Percentiles rank a stretch among this genome's conserved stretches.
These are phyloP conservation scores for Albifimbria verrucaria DNA, from an alignment of 2,329 filamentous ascomycete species.

Conservation along the genomic window DNA sequence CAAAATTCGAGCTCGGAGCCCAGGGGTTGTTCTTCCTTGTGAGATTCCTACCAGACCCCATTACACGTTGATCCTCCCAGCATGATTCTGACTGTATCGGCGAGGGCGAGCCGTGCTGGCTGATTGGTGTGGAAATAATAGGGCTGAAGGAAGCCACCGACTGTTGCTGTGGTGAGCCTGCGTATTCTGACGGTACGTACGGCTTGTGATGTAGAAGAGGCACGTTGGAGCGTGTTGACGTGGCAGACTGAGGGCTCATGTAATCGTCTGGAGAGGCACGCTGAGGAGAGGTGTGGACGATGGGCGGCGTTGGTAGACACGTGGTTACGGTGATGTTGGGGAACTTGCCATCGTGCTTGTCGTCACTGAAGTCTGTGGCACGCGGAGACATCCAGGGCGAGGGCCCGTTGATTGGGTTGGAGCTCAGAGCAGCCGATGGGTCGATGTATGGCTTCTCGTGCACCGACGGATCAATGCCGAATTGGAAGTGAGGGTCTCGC, in stretches of 20 bases:
- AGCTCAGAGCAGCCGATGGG: slow-evolving; percentile 9
- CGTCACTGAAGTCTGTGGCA: slow-evolving; percentile 6
- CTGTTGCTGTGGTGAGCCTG: slow-evolving; percentile 10
- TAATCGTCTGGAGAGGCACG: slow-evolving; percentile 15
- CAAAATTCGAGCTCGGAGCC: slow-evolving; percentile 29
- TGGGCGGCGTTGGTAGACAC: slow-evolving; percentile 14
- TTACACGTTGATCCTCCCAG: slow-evolving; percentile 14
- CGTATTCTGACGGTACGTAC: slow-evolving; percentile 27
- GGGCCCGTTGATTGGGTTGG: slow-evolving; percentile 7
- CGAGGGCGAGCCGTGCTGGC: slow-evolving; percentile 10
- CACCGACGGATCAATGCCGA: slow-evolving; percentile 11
- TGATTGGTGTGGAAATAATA: slow-evolving; percentile 16
- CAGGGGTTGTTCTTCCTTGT: slow-evolving; percentile 17
- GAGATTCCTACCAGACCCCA: slow-evolving; percentile 9
- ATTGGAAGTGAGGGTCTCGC: slow-evolving; percentile 14
- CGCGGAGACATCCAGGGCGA: slow-evolving; percentile 5
- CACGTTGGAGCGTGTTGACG: slow-evolving; percentile 29
- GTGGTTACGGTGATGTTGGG: slow-evolving; percentile 12
- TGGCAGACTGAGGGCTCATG: slow-evolving; percentile 27
- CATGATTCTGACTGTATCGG: slow-evolving; percentile 1
- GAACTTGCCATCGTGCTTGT: background rate
- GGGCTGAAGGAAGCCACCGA: slow-evolving; percentile 15
- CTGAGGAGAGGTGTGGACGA: slow-evolving; percentile 11
- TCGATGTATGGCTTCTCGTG: slow-evolving; percentile 14
- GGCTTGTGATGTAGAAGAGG: slow-evolving; percentile 28